A percentile compares a stretch with the other conserved stretches of the same genome.
These are phyloP conservation scores for Cicer judaicum DNA, from an alignment of 306 rosid genomes.

Conservation along the genomic window DNA sequence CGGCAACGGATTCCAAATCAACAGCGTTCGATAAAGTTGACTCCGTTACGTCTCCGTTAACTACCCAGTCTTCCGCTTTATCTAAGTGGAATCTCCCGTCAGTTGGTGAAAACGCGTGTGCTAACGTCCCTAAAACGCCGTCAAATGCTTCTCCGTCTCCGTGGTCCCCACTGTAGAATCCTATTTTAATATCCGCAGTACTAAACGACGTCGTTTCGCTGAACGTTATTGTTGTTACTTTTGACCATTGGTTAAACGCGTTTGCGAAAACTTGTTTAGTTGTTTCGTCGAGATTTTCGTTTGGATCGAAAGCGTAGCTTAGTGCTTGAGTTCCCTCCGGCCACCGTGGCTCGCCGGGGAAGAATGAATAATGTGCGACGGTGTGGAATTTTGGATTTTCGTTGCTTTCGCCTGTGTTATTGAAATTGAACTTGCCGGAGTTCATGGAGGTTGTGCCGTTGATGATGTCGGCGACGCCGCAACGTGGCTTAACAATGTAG, in stretches of 20 bases:
- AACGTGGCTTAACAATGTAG: slow-evolving; percentile 59
- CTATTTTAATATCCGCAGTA: slow-evolving; percentile 63
- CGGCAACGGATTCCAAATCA: slow-evolving; percentile 86
- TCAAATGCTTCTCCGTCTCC: slow-evolving; percentile 94
- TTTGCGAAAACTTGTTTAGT: slow-evolving; percentile 56
- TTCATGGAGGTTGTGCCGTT: slow-evolving; percentile 74
- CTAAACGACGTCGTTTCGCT: slow-evolving; percentile 38
- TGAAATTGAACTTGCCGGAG: slow-evolving; percentile 53
- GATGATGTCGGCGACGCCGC: slow-evolving; percentile 78
- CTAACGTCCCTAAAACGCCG: slow-evolving; percentile 76
- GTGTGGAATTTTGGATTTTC: slow-evolving; percentile 54
- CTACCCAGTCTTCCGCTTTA: slow-evolving; percentile 73
- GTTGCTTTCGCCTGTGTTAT: too few relatives aligned
- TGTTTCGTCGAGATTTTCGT: slow-evolving; percentile 44
- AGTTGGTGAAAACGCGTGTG: slow-evolving; percentile 89
- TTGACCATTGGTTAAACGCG: slow-evolving; percentile 75
- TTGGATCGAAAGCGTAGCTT: slow-evolving; percentile 66
- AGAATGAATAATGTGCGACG: slow-evolving; percentile 69
- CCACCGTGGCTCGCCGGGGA: slow-evolving; percentile 71
- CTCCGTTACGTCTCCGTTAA: slow-evolving; percentile 58
- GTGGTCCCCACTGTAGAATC: slow-evolving; percentile 73
- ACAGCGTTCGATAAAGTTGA: slow-evolving; percentile 56
- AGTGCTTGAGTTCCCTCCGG: slow-evolving; percentile 55
- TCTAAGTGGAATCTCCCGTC: slow-evolving; percentile 79
- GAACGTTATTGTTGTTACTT: slow-evolving; percentile 67